phyloP scores from a whole-genome alignment of 257 asterid species.

The Cordia subcordata region DNA sequence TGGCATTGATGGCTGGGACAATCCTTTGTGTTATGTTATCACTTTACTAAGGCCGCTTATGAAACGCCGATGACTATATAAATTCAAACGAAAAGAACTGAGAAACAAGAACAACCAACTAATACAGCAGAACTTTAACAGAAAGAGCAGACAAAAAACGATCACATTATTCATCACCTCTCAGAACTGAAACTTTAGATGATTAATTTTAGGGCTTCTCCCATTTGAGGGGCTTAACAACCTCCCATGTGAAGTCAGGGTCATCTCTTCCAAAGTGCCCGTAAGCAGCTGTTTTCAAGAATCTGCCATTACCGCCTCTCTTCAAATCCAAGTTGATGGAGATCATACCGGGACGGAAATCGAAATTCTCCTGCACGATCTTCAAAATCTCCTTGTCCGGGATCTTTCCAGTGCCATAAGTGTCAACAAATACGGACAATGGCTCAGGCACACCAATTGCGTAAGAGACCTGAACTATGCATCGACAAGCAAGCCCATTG shows the following conservation, averaged over 20 bases:
- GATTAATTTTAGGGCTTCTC: constrained; percentile 1
- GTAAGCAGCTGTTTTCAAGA: constrained; percentile 10
- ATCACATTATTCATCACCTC: too few species aligned
- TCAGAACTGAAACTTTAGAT: neutral
- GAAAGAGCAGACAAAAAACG: too few species aligned
- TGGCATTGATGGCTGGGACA: too few species aligned
- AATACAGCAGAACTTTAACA: too few species aligned
- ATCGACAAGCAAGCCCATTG: constrained; percentile 6
- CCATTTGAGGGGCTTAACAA: constrained; percentile 9
- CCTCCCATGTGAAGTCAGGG: constrained; percentile 8
- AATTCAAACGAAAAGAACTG: too few species aligned
- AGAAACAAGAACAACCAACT: too few species aligned
- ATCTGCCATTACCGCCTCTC: constrained; percentile 9
- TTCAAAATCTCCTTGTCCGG: constrained; percentile 10
- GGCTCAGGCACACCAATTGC: constrained; percentile 11
- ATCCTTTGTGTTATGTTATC: too few species aligned
- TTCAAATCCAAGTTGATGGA: constrained; percentile 8
- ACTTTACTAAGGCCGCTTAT: too few species aligned
- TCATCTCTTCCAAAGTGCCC: constrained; percentile 7
- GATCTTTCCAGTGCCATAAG: constrained; percentile 5
- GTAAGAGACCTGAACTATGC: constrained; percentile 8
- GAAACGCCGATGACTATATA: too few species aligned
- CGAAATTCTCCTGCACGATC: constrained; percentile 7
- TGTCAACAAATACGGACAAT: constrained; percentile 8
- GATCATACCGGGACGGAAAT: constrained; percentile 10